These are phyloP conservation scores for Colletotrichum cuscutae DNA, from an alignment of 2,329 filamentous ascomycete genomes.

Conservation along the genomic window DNA sequence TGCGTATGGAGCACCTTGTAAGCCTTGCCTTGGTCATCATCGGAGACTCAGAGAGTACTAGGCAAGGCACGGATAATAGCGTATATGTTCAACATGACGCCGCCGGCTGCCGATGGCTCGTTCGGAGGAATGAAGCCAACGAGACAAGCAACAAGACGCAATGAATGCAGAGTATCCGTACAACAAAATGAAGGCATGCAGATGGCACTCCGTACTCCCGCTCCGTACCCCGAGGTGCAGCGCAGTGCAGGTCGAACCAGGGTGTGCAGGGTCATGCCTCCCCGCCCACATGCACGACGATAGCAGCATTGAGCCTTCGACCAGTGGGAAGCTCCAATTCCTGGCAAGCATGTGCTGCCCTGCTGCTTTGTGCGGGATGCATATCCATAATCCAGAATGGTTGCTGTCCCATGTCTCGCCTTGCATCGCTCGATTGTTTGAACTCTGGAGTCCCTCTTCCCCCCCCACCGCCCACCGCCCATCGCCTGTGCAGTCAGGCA, in stretches of 20 bases:
- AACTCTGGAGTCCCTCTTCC: background rate
- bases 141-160: background rate
- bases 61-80: no score
- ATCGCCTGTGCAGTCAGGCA: background rate
- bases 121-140: background rate
- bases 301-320: background rate
- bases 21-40: background rate
- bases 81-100: background rate
- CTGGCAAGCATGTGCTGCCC: background rate
- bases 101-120: background rate
- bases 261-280: background rate
- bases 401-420: background rate
- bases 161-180: background rate
- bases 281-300: background rate
- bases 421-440: background rate
- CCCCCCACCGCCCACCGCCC: background rate
- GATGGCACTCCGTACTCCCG: background rate
- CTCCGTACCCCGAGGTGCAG: background rate
- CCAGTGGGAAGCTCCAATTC: constrained; percentile 10
- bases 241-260: background rate
- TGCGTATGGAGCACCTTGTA: background rate
- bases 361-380: background rate
- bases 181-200: background rate
- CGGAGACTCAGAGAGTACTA: background rate
- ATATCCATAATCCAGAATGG: background rate